Percentiles rank a stretch among this genome's conserved stretches.
Conservation (phyloP, 495 filamentous ascomycete species). For the Astrothelium subdiscretum region DNA sequence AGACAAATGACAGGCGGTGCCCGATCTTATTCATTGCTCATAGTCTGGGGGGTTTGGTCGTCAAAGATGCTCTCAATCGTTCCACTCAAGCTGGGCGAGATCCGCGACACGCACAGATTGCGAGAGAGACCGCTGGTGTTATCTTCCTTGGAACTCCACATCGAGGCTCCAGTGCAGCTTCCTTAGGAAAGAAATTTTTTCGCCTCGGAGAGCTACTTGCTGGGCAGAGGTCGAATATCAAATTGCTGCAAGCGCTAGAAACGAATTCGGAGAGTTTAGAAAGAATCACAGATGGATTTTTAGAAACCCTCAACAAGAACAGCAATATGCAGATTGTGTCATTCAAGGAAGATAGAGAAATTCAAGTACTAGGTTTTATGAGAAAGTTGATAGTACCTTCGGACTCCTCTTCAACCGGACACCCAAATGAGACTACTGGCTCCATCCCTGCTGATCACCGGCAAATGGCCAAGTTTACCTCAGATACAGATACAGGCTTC, state of each 20-base stretch:
- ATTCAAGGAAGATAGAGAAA: neutral
- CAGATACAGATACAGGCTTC: neutral
- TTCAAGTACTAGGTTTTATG: neutral
- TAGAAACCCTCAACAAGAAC: neutral
- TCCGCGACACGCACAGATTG: neutral
- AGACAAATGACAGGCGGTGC: neutral
- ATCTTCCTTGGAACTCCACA: neutral
- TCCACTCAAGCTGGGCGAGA: neutral
- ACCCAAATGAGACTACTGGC: neutral
- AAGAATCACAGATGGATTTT: neutral
- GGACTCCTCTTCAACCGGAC: neutral
- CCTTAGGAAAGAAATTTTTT: neutral
- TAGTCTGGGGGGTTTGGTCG: neutral
- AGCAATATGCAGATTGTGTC: neutral
- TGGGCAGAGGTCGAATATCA: neutral
- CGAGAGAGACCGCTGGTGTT: neutral
- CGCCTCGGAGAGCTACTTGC: neutral
- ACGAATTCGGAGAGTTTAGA: neutral
- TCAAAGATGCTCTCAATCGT: neutral
- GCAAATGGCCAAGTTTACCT: neutral
- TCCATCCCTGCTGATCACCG: neutral
- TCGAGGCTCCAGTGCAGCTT: neutral
- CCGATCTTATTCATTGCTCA: neutral
- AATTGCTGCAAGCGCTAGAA: neutral
- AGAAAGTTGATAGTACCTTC: neutral